Evolutionary conservation across 768 basidiomycete species (phyloP).

Genomic region (Suillus spraguei): DNA sequence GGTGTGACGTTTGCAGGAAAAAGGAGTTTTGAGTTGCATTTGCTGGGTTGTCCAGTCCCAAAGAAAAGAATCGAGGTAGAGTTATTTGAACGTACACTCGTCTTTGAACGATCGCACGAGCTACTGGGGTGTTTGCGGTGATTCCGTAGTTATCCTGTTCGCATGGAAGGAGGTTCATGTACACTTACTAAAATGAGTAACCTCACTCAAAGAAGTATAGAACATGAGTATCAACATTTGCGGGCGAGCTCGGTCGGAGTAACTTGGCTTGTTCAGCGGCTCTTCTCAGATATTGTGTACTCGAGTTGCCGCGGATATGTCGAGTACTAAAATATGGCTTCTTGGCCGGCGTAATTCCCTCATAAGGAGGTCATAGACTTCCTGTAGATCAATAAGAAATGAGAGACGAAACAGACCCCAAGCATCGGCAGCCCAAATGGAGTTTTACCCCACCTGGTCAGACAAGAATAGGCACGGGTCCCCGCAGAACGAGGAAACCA

Average conservation of each 20-base stretch:
- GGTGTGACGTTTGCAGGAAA: neutral
- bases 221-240: neutral
- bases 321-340: neutral
- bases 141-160: neutral
- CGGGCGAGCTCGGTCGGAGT: neutral
- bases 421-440: too few species aligned
- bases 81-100: neutral
- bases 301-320: neutral
- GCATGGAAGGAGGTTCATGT: neutral
- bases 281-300: neutral
- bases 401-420: neutral
- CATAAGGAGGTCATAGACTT: neutral
- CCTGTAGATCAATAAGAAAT: neutral
- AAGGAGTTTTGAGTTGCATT: conserved; percentile 4
- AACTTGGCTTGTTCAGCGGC: neutral
- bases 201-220: neutral
- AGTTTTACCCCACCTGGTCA: too few species aligned
- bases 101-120: neutral
- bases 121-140: neutral
- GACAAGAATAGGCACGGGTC: too few species aligned
- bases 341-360: neutral
- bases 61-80: conserved; percentile 1
- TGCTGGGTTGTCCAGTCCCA: neutral
- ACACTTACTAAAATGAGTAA: neutral
- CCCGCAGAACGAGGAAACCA: too few species aligned